These are phyloP conservation scores for Wickerhamiella azymoides DNA, from an alignment of 805 yeast species.

Conservation along the genomic window DNA sequence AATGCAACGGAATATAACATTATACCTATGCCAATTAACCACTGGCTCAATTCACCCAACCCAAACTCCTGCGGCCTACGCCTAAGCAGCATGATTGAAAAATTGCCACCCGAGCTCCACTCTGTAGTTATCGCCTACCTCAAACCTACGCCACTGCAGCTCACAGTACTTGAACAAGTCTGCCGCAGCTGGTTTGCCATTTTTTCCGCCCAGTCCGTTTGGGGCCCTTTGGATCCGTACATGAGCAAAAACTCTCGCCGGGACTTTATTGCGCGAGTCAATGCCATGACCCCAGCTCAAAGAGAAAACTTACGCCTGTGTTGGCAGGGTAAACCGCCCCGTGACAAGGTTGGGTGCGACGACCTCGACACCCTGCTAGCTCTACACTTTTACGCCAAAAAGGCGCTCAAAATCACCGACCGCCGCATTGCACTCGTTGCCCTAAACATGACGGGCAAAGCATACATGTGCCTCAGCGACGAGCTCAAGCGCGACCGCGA, in stretches of 20 bases:
- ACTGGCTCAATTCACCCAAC: too few relatives aligned
- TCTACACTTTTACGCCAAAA: neutral
- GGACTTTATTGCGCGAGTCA: neutral
- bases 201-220: neutral
- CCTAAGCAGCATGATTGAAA: neutral
- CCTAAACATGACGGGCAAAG: conserved; percentile 44
- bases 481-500: conserved; percentile 53
- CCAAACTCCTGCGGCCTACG: neutral
- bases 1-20: too few relatives aligned
- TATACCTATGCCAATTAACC: too few relatives aligned
- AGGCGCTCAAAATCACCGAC: neutral
- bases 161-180: neutral
- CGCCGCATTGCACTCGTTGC: neutral
- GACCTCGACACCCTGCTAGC: neutral
- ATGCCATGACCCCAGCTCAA: neutral
- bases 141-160: neutral
- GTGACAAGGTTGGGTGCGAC: too few relatives aligned
- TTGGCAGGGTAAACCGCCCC: neutral
- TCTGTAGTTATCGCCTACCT: neutral
- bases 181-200: neutral
- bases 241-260: neutral
- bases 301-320: neutral
- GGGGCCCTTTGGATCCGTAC: neutral
- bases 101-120: neutral
- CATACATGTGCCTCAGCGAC: conserved; percentile 85